Evolutionary conservation across 805 yeast species (phyloP).

Genomic region (Saccharomycodes ludwigii): DNA sequence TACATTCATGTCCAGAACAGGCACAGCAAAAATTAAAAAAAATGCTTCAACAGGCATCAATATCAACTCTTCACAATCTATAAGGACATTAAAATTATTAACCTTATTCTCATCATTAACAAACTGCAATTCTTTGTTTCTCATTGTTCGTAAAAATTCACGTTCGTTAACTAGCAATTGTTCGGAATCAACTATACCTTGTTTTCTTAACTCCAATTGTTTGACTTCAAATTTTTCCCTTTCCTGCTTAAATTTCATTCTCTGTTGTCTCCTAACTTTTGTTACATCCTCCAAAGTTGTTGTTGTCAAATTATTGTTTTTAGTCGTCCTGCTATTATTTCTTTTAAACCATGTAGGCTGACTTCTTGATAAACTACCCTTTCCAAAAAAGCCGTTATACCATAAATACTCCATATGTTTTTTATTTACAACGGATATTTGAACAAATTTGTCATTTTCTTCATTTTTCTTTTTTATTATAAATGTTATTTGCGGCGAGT

Average conservation of each 20-base stretch:
- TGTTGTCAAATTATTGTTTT: slow-evolving; percentile 12
- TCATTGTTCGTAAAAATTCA: slow-evolving; percentile 18
- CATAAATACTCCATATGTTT: slow-evolving; percentile 49
- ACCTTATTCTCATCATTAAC: no score
- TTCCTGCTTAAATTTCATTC: slow-evolving; percentile 58
- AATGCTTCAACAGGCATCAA: slow-evolving; percentile 66
- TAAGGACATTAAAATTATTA: no score
- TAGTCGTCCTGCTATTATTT: slow-evolving; percentile 41
- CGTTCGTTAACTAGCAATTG: slow-evolving; percentile 21
- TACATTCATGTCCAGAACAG: slow-evolving; percentile 28
- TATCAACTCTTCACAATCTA: no score
- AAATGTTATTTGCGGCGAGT: slow-evolving; percentile 17
- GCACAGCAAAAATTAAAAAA: slow-evolving; percentile 50
- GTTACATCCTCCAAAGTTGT: slow-evolving; percentile 67
- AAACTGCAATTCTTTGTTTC: slow-evolving; percentile 19
- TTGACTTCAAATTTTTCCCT: slow-evolving; percentile 48
- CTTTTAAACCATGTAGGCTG: slow-evolving; percentile 87
- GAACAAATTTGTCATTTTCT: slow-evolving; percentile 21
- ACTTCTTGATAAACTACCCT: slow-evolving; percentile 77
- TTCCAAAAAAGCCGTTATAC: slow-evolving; percentile 87
- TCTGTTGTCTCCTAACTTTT: slow-evolving; percentile 51
- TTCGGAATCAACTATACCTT: slow-evolving; percentile 24
- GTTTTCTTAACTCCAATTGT: slow-evolving; percentile 29
- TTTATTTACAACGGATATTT: slow-evolving; percentile 25
- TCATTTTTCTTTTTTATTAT: slow-evolving; percentile 10